These are phyloP conservation scores for Candida namnaoensis DNA, from an alignment of 805 yeast genomes.

Conservation along the genomic window DNA sequence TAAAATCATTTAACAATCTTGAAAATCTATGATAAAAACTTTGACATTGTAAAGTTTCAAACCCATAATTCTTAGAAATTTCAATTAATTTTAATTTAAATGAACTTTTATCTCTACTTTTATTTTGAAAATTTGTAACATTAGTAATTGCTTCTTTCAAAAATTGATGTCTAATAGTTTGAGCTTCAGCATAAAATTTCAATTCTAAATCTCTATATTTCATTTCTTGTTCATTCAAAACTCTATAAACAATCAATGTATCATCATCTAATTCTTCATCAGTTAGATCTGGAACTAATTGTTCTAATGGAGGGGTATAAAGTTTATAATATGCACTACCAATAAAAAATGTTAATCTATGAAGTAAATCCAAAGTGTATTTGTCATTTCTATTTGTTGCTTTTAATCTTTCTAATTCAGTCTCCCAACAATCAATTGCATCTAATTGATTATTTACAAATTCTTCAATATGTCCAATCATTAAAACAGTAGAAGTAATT, in stretches of 20 bases:
- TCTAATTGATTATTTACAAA: slow-evolving; percentile 36
- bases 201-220: slow-evolving; percentile 38
- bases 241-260: slow-evolving; percentile 12
- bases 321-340: slow-evolving; percentile 67
- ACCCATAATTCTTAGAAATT: too few relatives aligned
- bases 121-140: slow-evolving; percentile 1
- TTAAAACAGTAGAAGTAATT: slow-evolving; percentile 35
- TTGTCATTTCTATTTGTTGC: slow-evolving; percentile 27
- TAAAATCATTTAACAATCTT: slow-evolving; percentile 25
- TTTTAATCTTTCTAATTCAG: slow-evolving; percentile 13
- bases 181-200: slow-evolving; percentile 52
- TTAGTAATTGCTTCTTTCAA: slow-evolving; percentile 25
- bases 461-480: slow-evolving; percentile 66
- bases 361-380: slow-evolving; percentile 51
- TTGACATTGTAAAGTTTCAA: slow-evolving; percentile 4
- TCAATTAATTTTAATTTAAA: not conserved
- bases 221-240: slow-evolving; percentile 19
- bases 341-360: slow-evolving; percentile 68
- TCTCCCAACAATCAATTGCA: slow-evolving; percentile 40
- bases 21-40: slow-evolving; percentile 8
- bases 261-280: slow-evolving; percentile 20
- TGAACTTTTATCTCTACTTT: not conserved
- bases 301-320: slow-evolving; percentile 23
- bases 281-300: slow-evolving; percentile 14
- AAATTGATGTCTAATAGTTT: slow-evolving; percentile 43